These are phyloP conservation scores for Penicillium sp. DNA, from an alignment of 2,329 filamentous ascomycete species.

Conservation along the genomic window DNA sequence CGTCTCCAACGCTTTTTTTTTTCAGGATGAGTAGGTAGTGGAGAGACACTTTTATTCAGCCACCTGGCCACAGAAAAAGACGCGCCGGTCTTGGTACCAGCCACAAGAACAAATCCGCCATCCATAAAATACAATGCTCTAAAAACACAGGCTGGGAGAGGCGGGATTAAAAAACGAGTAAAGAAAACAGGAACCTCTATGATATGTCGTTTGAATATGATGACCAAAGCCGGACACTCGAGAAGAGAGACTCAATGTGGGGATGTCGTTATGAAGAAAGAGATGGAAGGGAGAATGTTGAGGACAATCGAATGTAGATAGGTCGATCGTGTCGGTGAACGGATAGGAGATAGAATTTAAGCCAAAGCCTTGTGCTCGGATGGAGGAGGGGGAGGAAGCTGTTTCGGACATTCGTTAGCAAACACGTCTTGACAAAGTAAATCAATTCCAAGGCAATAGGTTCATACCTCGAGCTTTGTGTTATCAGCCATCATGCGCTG, in stretches of 20 bases:
- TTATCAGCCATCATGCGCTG: slow-evolving; percentile 89
- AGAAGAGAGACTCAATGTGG: slow-evolving; percentile 38
- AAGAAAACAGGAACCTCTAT: slow-evolving; percentile 31
- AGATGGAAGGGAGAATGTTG: slow-evolving; percentile 15
- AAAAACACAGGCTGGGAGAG: slow-evolving; percentile 22
- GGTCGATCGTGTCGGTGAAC: not conserved
- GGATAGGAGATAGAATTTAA: slow-evolving; percentile 21
- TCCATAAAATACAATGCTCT: slow-evolving; percentile 28
- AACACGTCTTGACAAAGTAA: not conserved
- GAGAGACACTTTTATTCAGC: slow-evolving; percentile 14
- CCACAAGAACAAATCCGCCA: slow-evolving; percentile 25
- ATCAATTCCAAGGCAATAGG: not conserved
- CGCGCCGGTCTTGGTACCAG: slow-evolving; percentile 6
- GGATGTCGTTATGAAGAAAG: slow-evolving; percentile 20
- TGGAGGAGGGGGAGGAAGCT: slow-evolving; percentile 38
- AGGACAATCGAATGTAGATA: slow-evolving; percentile 11
- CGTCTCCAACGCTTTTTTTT: slow-evolving; percentile 17
- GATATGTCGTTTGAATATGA: slow-evolving; percentile 35
- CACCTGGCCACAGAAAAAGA: not conserved
- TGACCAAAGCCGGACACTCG: slow-evolving; percentile 38
- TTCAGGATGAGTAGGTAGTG: slow-evolving; percentile 19
- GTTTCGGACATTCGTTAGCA: not conserved
- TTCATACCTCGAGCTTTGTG: slow-evolving; percentile 66
- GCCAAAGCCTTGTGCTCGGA: slow-evolving; percentile 37
- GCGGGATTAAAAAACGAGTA: slow-evolving; percentile 26